Evolutionary conservation across 805 yeast genomes (phyloP).

Genomic region (Ogataea zsoltii): DNA sequence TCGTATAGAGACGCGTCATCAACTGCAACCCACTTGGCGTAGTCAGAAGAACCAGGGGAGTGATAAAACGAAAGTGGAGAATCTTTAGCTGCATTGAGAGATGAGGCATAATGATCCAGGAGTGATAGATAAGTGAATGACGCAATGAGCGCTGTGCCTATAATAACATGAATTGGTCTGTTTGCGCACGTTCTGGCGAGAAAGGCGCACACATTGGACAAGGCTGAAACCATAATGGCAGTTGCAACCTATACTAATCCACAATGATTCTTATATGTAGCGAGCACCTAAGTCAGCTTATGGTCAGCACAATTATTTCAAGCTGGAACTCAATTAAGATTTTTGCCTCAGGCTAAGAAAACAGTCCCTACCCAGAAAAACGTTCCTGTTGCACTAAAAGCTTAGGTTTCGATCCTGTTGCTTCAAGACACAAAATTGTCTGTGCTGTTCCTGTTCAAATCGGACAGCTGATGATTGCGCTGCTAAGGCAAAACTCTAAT

Average conservation of each 20-base stretch:
- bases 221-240: conserved; percentile 15
- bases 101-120: conserved; percentile 58
- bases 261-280: no score
- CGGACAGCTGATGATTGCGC: not conserved
- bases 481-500: not conserved
- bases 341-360: not conserved
- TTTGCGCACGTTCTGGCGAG: conserved; percentile 58
- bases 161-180: conserved; percentile 84
- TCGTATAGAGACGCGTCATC: conserved; percentile 41
- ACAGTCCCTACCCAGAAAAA: not conserved
- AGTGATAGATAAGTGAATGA: conserved; percentile 78
- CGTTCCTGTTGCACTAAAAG: not conserved
- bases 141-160: conserved; percentile 69
- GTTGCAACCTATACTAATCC: not conserved
- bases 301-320: not conserved
- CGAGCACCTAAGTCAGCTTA: not conserved
- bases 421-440: not conserved
- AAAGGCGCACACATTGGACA: conserved; percentile 30
- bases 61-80: conserved; percentile 37
- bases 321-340: not conserved
- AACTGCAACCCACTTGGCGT: conserved; percentile 49
- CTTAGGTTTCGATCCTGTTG: not conserved
- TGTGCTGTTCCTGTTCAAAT: not conserved
- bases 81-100: conserved; percentile 13
- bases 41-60: conserved; percentile 34